These are phyloP conservation scores for Blastosporella zonata DNA, from an alignment of 1,284 basidiomycete species.

Conservation along the genomic window DNA sequence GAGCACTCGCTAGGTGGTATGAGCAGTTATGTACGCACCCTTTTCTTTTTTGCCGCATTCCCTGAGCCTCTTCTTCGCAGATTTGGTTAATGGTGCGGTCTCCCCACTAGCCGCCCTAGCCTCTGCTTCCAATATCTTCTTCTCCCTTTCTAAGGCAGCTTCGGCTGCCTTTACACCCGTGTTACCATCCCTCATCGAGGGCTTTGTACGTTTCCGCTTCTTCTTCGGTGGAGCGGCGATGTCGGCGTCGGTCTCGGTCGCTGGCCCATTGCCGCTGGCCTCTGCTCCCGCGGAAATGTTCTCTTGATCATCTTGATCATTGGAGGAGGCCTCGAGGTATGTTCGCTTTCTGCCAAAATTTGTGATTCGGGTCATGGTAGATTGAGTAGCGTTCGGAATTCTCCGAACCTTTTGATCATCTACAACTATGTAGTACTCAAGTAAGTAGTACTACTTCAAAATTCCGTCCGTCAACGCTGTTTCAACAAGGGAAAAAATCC, in stretches of 20 bases:
- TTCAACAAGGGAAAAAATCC: too few species aligned
- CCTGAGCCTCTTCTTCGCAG: constrained; percentile 23
- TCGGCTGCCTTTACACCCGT: constrained; percentile 27
- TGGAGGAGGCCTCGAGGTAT: constrained; percentile 52
- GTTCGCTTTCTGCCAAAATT: constrained; percentile 70
- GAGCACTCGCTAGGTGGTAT: not conserved
- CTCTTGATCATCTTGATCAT: constrained; percentile 18
- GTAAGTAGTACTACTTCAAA: too few species aligned
- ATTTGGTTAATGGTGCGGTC: constrained; percentile 18
- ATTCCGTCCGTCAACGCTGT: too few species aligned
- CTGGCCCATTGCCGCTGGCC: not conserved
- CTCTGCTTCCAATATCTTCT: constrained; percentile 17
- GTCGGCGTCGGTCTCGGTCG: constrained; percentile 5
- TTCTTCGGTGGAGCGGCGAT: constrained; percentile 33
- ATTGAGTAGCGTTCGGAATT: constrained; percentile 7
- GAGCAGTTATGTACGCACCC: constrained; percentile 13
- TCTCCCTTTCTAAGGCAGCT: constrained; percentile 17
- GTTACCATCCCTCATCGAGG: constrained; percentile 34
- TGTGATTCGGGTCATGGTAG: constrained; percentile 67
- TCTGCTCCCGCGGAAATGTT: not conserved
- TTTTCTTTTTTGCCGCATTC: constrained; percentile 31
- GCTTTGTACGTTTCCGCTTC: constrained; percentile 40
- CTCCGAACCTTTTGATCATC: not conserved
- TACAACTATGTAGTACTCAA: too few species aligned
- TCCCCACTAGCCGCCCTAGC: constrained; percentile 18